Percentiles rank a stretch among this genome's conserved stretches.
phyloP scores from a whole-genome alignment of 495 filamentous ascomycete species.

The Filosporella fistucella region DNA sequence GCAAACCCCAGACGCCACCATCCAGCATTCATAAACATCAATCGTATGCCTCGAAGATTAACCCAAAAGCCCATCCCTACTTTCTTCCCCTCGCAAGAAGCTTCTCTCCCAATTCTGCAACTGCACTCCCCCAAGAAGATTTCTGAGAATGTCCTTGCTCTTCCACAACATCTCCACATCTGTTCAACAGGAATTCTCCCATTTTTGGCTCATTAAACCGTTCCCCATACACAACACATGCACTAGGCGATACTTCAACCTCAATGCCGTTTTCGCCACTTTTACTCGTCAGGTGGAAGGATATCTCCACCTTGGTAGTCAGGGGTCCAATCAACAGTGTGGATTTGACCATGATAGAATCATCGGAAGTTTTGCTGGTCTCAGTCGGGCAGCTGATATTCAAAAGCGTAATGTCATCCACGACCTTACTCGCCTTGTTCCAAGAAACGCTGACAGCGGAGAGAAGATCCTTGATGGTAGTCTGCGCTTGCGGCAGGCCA shows the following conservation, averaged over 20 bases:
- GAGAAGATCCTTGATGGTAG: conserved; percentile 50
- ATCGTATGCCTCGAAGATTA: no score
- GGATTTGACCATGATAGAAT: conserved; percentile 45
- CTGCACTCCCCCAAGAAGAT: conserved; percentile 48
- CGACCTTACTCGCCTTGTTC: conserved; percentile 48
- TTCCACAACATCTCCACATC: conserved; percentile 33
- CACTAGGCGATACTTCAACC: conserved; percentile 31
- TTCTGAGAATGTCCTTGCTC: conserved; percentile 29
- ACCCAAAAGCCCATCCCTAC: no score
- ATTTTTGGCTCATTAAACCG: conserved; percentile 60
- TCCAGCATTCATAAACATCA: no score
- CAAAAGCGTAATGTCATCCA: conserved; percentile 49
- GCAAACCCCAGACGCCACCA: no score
- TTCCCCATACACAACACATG: conserved; percentile 62
- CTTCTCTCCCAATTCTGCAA: conserved; percentile 50
- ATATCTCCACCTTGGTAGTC: conserved; percentile 56
- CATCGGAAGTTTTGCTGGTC: conserved; percentile 48
- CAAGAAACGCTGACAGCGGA: conserved; percentile 50
- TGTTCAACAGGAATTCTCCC: conserved; percentile 49
- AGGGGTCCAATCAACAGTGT: conserved; percentile 51
- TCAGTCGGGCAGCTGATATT: conserved; percentile 49
- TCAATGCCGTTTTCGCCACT: conserved; percentile 36
- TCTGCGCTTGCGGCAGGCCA: conserved; percentile 42
- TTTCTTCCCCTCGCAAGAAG: conserved; percentile 52
- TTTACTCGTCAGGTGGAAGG: conserved; percentile 32